Conservation (phyloP, 495 filamentous ascomycete genomes). For the Aspergillus steynii region DNA sequence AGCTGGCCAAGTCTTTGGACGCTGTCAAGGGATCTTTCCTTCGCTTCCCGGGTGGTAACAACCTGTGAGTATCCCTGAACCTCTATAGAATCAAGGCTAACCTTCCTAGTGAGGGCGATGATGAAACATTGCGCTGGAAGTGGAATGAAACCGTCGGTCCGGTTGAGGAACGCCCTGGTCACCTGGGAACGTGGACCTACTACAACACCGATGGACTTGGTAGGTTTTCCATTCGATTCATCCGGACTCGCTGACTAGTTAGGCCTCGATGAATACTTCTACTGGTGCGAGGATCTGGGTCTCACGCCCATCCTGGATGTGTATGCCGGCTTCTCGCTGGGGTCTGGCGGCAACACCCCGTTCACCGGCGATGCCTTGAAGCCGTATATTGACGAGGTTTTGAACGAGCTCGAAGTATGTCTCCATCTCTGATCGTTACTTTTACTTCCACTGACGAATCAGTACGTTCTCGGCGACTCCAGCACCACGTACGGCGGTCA, state of each 20-base stretch:
- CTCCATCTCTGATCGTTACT: background rate
- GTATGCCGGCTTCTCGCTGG: conserved; percentile 57
- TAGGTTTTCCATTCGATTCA: conserved; percentile 1
- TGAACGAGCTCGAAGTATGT: conserved; percentile 58
- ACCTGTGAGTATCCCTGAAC: conserved; percentile 32
- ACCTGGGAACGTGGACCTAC: conserved; percentile 57
- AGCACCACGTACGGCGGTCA: conserved; percentile 57
- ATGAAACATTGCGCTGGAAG: conserved; percentile 51
- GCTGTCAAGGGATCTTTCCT: conserved; percentile 56
- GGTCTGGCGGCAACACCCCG: conserved; percentile 32
- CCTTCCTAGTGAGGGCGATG: conserved; percentile 45
- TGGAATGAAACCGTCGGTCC: conserved; percentile 67
- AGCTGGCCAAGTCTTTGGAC: conserved; percentile 55
- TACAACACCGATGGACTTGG: conserved; percentile 60
- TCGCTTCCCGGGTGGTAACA: conserved; percentile 64
- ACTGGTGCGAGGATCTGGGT: conserved; percentile 60
- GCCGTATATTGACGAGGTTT: conserved; percentile 49
- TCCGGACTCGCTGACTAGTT: background rate
- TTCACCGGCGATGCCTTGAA: conserved; percentile 28
- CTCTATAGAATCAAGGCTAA: conserved; percentile 3
- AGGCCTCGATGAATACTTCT: conserved; percentile 54
- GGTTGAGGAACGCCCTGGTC: conserved; percentile 58
- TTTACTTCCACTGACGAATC: background rate
- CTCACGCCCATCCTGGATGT: conserved; percentile 55
- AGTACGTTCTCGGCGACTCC: conserved; percentile 56